Evolutionary conservation across 441 rosid species (phyloP).

Genomic region (Breynia disticha): DNA sequence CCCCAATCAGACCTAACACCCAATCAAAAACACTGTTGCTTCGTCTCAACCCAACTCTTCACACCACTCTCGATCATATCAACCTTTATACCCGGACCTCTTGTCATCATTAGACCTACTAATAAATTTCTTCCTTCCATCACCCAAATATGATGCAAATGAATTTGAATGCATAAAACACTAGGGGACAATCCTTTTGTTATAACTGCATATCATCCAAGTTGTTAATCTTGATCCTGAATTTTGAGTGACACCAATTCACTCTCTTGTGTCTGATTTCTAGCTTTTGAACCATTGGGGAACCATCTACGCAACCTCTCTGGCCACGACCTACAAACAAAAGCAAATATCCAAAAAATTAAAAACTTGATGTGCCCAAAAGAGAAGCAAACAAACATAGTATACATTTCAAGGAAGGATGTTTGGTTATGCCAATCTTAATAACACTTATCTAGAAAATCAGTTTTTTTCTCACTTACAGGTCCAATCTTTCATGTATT

Average conservation of each 20-base stretch:
- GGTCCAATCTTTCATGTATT: conserved; percentile 65
- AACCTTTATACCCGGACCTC: too few species aligned
- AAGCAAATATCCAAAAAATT: too few species aligned
- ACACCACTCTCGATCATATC: too few species aligned
- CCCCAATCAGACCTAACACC: too few species aligned
- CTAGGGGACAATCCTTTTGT: neutral
- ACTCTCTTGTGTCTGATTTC: conserved; percentile 52
- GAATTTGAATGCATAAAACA: neutral
- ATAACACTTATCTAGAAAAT: neutral
- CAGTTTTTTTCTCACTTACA: conserved; percentile 37
- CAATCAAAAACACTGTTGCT: too few species aligned
- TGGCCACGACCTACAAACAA: conserved; percentile 64
- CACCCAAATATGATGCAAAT: neutral
- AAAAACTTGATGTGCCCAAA: neutral
- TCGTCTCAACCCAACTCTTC: too few species aligned
- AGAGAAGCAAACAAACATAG: neutral
- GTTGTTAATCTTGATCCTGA: conserved; percentile 45
- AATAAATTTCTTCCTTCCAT: too few species aligned
- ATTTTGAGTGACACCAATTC: conserved; percentile 70
- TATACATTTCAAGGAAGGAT: too few species aligned
- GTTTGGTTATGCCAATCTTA: neutral
- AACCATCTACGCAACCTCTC: conserved; percentile 57
- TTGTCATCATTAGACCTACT: too few species aligned
- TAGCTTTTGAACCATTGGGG: conserved; percentile 34
- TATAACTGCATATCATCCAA: neutral